Percentiles rank a stretch among this genome's conserved stretches.
These are phyloP conservation scores for Phytophthora agathidicida DNA, from an alignment of 352 stramenopile genomes.

Conservation along the genomic window DNA sequence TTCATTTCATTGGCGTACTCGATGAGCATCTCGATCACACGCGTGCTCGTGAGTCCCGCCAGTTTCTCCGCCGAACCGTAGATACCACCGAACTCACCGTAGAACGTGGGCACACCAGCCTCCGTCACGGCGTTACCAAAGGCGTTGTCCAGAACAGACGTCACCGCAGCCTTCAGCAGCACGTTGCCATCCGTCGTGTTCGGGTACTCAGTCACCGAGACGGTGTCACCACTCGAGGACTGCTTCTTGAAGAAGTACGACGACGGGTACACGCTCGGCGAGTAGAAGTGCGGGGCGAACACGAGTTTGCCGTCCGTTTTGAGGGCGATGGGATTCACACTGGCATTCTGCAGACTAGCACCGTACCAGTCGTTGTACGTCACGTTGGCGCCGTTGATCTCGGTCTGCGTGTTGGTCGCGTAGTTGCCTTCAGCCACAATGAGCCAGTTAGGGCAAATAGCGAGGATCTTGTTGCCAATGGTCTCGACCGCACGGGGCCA, in stretches of 20 bases:
- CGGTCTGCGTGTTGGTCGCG: conserved; percentile 41
- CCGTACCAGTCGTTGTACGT: conserved; percentile 86
- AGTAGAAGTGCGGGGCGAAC: conserved; percentile 87
- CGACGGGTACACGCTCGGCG: conserved; percentile 73
- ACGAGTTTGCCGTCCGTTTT: conserved; percentile 71
- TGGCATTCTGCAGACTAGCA: conserved; percentile 81
- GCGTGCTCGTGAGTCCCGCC: conserved; percentile 65
- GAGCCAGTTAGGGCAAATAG: conserved; percentile 81
- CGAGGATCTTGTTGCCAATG: conserved; percentile 65
- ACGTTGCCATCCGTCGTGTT: conserved; percentile 66
- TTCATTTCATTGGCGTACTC: conserved; percentile 65
- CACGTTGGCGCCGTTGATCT: conserved; percentile 67
- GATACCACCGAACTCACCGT: conserved; percentile 85
- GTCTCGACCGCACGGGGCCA: conserved; percentile 76
- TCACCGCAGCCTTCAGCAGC: conserved; percentile 60
- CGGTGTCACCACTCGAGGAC: conserved; percentile 34
- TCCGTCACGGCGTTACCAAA: conserved; percentile 68
- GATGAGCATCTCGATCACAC: conserved; percentile 76
- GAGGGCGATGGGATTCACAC: conserved; percentile 70
- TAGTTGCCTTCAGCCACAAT: conserved; percentile 74
- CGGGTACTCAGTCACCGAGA: conserved; percentile 66
- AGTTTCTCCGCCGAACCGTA: conserved; percentile 66
- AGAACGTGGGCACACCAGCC: conserved; percentile 65
- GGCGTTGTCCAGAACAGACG: conserved; percentile 63
- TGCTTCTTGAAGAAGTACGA: conserved; percentile 81